A percentile compares a stretch with the other conserved stretches of the same genome.
Evolutionary conservation across 1,284 basidiomycete genomes (phyloP).

Genomic region (Trametes pubescens): DNA sequence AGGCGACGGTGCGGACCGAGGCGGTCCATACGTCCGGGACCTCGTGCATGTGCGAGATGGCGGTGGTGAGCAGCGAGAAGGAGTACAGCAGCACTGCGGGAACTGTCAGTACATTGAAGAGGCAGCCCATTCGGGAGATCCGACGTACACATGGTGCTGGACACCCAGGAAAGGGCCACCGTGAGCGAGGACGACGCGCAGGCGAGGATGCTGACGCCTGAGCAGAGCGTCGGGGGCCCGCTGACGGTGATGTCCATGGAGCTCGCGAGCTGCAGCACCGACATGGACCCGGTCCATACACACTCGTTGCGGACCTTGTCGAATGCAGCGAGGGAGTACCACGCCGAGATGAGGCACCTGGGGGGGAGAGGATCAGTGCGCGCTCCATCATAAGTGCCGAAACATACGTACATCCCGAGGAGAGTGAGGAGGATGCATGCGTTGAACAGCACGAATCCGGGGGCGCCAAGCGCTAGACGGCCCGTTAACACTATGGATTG

Average conservation of each 20-base stretch:
- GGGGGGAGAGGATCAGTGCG: neutral
- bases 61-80: slow-evolving; percentile 55
- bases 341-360: slow-evolving; percentile 12
- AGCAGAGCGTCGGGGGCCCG: slow-evolving; percentile 43
- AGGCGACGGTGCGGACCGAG: slow-evolving; percentile 59
- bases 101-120: neutral
- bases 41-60: slow-evolving; percentile 51
- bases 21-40: slow-evolving; percentile 59
- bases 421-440: slow-evolving; percentile 55
- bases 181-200: slow-evolving; percentile 64
- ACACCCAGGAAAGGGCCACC: slow-evolving; percentile 62
- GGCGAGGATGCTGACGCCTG: slow-evolving; percentile 40
- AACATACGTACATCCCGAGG: slow-evolving; percentile 54
- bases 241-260: slow-evolving; percentile 56
- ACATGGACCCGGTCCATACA: slow-evolving; percentile 58
- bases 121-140: neutral
- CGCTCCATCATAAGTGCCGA: neutral
- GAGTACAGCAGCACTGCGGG: slow-evolving; percentile 62
- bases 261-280: slow-evolving; percentile 59
- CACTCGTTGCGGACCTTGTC: slow-evolving; percentile 60
- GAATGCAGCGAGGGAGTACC: slow-evolving; percentile 20
- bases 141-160: slow-evolving; percentile 57
- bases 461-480: slow-evolving; percentile 43
- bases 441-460: slow-evolving; percentile 61
- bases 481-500: slow-evolving; percentile 3